Base-by-base conservation (phyloP, 345 rosid genomes). In the Physaria fendleri region DNA sequence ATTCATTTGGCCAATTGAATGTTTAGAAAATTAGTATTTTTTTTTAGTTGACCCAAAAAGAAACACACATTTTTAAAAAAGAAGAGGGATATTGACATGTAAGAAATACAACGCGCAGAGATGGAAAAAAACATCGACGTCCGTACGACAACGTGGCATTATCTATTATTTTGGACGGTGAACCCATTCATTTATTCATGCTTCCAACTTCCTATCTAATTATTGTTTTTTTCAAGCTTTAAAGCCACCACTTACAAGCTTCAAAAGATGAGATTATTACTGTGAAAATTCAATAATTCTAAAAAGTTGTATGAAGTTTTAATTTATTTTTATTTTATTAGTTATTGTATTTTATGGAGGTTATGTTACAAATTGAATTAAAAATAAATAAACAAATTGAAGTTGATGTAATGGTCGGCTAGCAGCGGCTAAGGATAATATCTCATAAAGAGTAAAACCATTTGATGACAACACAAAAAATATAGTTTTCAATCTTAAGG, bases 61-160 rank as follows among this genome's bases (percentile, higher is more conserved):
- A n/a, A n/a, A n/a, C n/a, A n/a, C n/a, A n/a, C n/a, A n/a, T n/a
- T n/a, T n/a, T n/a, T n/a, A n/a, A n/a, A 8, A 24, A 15, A 25
- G 15, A 17, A 53, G 7, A 65, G 8, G 33, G 21, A 56, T 10
- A 20, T 27, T 66, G 43, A 47, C 64, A 47, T 5, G 46, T 20
- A 20, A 20, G 10, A 56, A 56, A 66, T 20, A 66, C 58, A 57
- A 56, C 42, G 41, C 56, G 71, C 21, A 56, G 51, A 66, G 64
- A 56, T 45, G 32, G 32, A 32, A 4, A 25, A 10, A 57, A 32
- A 59, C 63, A 53, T 53, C 61, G 12, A 28, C 29, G 62, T 61
- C 73, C 73, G 73, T 60, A 68, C 67, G 34, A 38, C 2, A 14
- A 61, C 73, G 73, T 68, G 73, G 73, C 73, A 60, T 28, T 12